phyloP scores from a whole-genome alignment of 2,329 filamentous ascomycete species.

The Colletotrichum sp. region DNA sequence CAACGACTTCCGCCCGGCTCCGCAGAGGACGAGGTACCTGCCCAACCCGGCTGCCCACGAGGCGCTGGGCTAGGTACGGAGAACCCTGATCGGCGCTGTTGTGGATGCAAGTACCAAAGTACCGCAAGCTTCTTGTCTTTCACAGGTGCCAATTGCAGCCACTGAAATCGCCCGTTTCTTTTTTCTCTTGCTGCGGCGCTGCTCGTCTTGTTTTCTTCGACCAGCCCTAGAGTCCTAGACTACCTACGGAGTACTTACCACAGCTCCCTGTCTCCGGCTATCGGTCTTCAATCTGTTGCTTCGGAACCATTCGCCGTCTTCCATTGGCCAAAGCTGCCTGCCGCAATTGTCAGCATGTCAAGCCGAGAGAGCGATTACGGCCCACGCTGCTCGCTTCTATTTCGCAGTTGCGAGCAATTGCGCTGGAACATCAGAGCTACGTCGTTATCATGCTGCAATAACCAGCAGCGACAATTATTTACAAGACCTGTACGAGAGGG shows the following conservation, averaged over 20 bases:
- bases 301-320: background rate
- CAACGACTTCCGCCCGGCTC: background rate
- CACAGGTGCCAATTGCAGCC: background rate
- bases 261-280: constrained; percentile 4
- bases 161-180: background rate
- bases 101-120: background rate
- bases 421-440: background rate
- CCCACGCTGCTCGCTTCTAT: background rate
- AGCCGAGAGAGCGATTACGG: constrained; percentile 9
- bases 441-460: background rate
- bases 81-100: constrained; percentile 17
- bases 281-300: background rate
- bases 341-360: background rate
- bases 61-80: constrained; percentile 4
- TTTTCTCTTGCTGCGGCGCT: background rate
- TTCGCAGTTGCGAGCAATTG: background rate
- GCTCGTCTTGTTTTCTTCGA: background rate
- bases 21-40: background rate
- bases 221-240: background rate
- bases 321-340: background rate
- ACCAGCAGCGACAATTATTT: background rate
- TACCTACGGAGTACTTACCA: background rate
- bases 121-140: background rate
- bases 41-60: background rate
- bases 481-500: background rate